These are phyloP conservation scores for Chiua virens DNA, from an alignment of 768 basidiomycete species.

Conservation along the genomic window DNA sequence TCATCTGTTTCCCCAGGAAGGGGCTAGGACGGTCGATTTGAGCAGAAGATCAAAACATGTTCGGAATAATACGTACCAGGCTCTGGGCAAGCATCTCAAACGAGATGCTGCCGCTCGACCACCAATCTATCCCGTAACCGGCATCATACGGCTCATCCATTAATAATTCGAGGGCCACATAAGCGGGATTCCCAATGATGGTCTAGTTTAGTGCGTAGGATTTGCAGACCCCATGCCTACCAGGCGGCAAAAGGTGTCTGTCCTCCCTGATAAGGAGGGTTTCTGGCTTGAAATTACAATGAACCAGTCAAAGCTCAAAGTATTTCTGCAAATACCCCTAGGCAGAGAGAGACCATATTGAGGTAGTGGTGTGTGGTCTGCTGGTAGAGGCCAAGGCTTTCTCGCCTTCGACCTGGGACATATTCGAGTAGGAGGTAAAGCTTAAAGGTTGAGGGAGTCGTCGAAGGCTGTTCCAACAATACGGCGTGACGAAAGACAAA, in stretches of 20 bases:
- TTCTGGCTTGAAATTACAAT: too few species aligned
- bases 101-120: slow-evolving; percentile 48
- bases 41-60: not conserved
- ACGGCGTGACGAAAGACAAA: too few species aligned
- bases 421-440: too few species aligned
- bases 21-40: slow-evolving; percentile 10
- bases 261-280: too few species aligned
- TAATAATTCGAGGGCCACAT: slow-evolving; percentile 51
- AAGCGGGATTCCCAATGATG: slow-evolving; percentile 49
- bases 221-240: slow-evolving; percentile 51
- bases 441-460: too few species aligned
- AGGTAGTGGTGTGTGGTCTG: too few species aligned
- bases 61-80: slow-evolving; percentile 23
- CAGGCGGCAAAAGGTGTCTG: slow-evolving; percentile 54
- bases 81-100: slow-evolving; percentile 52
- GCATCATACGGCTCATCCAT: not conserved
- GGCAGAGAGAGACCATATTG: too few species aligned
- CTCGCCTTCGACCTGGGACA: too few species aligned
- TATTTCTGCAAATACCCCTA: too few species aligned
- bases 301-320: too few species aligned
- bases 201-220: slow-evolving; percentile 14
- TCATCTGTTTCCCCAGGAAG: slow-evolving; percentile 27
- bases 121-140: slow-evolving; percentile 51
- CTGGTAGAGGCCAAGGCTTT: too few species aligned
- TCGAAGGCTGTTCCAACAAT: too few species aligned